Evolutionary conservation across 148 eudicot species (phyloP), one percentile per base, ranked within the genome.

Genomic region (Arbutus unedo): DNA sequence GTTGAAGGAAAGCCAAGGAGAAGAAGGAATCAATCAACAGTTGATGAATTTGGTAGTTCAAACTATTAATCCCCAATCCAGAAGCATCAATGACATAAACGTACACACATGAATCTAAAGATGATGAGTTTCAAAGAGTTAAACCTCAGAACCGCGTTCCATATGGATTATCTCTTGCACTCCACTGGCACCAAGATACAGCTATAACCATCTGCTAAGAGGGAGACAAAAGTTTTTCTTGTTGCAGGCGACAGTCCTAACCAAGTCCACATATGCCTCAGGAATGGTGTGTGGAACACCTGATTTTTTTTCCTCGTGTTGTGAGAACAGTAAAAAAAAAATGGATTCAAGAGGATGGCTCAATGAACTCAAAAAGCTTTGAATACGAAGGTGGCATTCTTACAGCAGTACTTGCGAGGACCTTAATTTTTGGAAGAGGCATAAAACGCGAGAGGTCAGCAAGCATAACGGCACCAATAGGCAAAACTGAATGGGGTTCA

Each of bases 221-320:
- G 90, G 55, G 95, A 88, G 76, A 68, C 8, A 84, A 93, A 95
- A 55, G 93, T 93, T 85, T 90, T 90, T 90, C 91, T 93, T 74
- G 95, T 79, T 70, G 95, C 98, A 14, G 94, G 89, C 47, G 94
- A 21, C 43, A 95, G 88, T 76, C 98, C 98, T 85, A 91, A 84
- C 98, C 98, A 95, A 9, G 98, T 87, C 98, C 98, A 95, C 82
- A 95, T 84, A 87, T 95, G 98, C 86, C 98, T 90, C 88, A 95
- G 74, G 76, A 95, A 89, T 57, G 98, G 98, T 48, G 98, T 91
- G 88, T 91, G 90, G 88, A 95, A 95, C 59, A 95, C 91, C 98
- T 95, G 83, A 73, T 15, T 79, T 83, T 73, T 38, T 76, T 44
- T 47, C 31, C 8, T 83, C 47, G 9, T 45, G 31, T 55, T 3